A percentile compares a stretch with the other conserved stretches of the same genome.
Conservation (phyloP, 768 basidiomycete species). For the Amanita pallidorosea region DNA sequence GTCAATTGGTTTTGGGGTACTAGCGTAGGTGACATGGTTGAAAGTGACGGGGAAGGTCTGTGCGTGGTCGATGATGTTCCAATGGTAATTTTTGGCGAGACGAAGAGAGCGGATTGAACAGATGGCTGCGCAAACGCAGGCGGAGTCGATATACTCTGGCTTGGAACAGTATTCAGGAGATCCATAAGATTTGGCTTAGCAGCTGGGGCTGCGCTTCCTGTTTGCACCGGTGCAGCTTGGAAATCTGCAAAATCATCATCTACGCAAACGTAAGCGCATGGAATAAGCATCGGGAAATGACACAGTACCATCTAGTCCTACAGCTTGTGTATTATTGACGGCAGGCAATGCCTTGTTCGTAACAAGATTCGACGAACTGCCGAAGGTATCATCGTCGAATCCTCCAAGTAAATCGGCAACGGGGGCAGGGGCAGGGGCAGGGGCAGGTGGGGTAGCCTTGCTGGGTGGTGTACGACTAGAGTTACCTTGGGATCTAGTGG, state of each 20-base stretch:
- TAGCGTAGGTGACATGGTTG: constrained; percentile 20
- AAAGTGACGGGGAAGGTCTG: constrained; percentile 25
- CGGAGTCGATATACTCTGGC: constrained; percentile 18
- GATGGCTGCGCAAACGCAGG: constrained; percentile 16
- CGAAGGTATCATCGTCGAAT: constrained; percentile 60
- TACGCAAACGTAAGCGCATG: constrained; percentile 12
- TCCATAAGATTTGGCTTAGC: constrained; percentile 37
- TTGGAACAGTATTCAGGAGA: constrained; percentile 29
- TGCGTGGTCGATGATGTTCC: constrained; percentile 16
- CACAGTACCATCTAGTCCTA: constrained; percentile 31
- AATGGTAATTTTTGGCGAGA: constrained; percentile 7
- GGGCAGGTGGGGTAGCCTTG: constrained; percentile 23
- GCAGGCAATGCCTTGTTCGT: constrained; percentile 48
- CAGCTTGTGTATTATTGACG: constrained; percentile 19
- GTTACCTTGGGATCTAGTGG: constrained; percentile 17
- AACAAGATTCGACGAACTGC: constrained; percentile 16
- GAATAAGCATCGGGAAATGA: background rate
- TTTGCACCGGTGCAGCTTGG: constrained; percentile 54
- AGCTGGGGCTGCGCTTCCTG: constrained; percentile 29
- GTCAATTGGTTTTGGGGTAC: constrained; percentile 14
- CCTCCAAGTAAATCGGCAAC: constrained; percentile 69
- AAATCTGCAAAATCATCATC: constrained; percentile 87
- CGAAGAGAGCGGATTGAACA: constrained; percentile 16
- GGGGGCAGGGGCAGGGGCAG: constrained; percentile 32
- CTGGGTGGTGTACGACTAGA: constrained; percentile 23